Evolutionary conservation across 2,329 filamentous ascomycete genomes (phyloP).

Genomic region (Nemania abortiva): DNA sequence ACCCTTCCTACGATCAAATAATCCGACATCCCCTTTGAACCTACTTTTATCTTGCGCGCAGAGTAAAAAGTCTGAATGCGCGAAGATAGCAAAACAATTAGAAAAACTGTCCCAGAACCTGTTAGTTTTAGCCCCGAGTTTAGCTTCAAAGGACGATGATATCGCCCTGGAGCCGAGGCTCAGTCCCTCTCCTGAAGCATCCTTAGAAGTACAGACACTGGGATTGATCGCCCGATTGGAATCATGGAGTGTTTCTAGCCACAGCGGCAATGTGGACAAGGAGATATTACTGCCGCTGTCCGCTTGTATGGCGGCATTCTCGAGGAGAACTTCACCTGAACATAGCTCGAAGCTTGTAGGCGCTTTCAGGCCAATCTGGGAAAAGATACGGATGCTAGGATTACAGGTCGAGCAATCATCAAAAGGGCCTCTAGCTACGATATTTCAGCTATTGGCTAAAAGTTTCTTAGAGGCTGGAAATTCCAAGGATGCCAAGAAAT

Average conservation of each 20-base stretch:
- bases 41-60: constrained; percentile 65
- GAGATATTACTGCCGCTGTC: constrained; percentile 75
- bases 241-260: constrained; percentile 74
- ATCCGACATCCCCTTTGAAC: constrained; percentile 68
- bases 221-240: constrained; percentile 71
- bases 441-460: constrained; percentile 67
- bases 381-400: constrained; percentile 54
- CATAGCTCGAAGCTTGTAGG: constrained; percentile 57
- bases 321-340: constrained; percentile 60
- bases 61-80: constrained; percentile 58
- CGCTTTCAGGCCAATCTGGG: constrained; percentile 54
- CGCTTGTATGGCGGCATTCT: constrained; percentile 72
- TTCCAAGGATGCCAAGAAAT: constrained; percentile 65
- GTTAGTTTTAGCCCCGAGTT: constrained; percentile 74
- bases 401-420: constrained; percentile 54
- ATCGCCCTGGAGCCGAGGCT: constrained; percentile 65
- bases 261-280: constrained; percentile 70
- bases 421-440: constrained; percentile 59
- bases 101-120: constrained; percentile 74
- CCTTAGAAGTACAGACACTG: constrained; percentile 73
- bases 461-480: constrained; percentile 60
- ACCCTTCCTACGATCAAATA: constrained; percentile 65
- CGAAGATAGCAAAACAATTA: constrained; percentile 73
- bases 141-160: constrained; percentile 73
- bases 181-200: constrained; percentile 67